A percentile compares a stretch with the other conserved stretches of the same genome.
phyloP scores from a whole-genome alignment of 805 yeast species.

The Kluyveromyces nonfermentans region DNA sequence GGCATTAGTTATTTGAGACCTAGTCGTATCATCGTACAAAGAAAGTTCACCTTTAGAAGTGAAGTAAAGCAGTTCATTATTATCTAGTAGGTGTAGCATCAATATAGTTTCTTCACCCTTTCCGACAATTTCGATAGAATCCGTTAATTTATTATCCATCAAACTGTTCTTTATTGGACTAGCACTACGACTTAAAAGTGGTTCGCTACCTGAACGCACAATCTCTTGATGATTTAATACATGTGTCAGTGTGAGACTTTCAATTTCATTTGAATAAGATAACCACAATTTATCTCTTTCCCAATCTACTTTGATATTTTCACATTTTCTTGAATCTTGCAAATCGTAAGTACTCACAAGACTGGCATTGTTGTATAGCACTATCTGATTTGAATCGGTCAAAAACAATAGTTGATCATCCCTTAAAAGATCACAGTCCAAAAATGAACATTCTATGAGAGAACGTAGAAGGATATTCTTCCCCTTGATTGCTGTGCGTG shows the following conservation, averaged over 20 bases:
- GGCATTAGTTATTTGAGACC: neutral
- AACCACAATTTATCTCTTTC: slow-evolving; percentile 2
- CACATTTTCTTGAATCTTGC: slow-evolving; percentile 3
- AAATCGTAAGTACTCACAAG: slow-evolving; percentile 8
- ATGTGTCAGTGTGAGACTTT: neutral
- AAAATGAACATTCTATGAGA: slow-evolving; percentile 41
- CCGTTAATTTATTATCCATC: neutral
- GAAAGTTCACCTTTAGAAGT: slow-evolving; percentile 2
- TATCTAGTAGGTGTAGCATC: neutral
- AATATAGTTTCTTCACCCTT: neutral
- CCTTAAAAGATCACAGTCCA: slow-evolving; percentile 24
- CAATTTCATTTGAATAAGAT: neutral
- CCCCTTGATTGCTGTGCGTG: slow-evolving; percentile 38
- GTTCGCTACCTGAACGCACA: neutral
- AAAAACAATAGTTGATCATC: slow-evolving; percentile 16
- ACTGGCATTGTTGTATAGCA: slow-evolving; percentile 10
- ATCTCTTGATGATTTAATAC: slow-evolving; percentile 2
- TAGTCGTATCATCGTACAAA: neutral
- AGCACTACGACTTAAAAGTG: neutral
- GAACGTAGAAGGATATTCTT: slow-evolving; percentile 49
- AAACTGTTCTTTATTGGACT: slow-evolving; percentile 1
- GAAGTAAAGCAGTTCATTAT: neutral
- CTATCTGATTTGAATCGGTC: slow-evolving; percentile 19
- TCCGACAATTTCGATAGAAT: neutral
- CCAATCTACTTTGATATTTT: neutral